Evolutionary conservation across 2,329 filamentous ascomycete species (phyloP), one percentile per base, ranked within the genome.

Genomic region (Ceratocystis colombiana): DNA sequence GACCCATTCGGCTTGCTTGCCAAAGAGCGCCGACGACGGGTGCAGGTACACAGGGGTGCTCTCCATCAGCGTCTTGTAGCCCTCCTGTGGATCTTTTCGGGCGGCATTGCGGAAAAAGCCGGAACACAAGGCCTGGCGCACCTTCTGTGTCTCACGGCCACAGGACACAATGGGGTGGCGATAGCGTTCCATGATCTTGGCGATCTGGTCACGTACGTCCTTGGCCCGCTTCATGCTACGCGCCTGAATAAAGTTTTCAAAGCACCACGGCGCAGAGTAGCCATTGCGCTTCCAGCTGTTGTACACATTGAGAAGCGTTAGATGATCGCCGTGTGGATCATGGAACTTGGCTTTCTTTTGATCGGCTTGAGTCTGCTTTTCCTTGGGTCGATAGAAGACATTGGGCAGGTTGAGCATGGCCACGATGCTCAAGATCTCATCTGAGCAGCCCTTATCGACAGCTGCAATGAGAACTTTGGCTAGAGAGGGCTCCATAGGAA

Each of bases 311-410:
- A 99, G 84, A 0, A 97, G 81, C 0, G 94, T 99, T 12, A 99
- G 80, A 72, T 99, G 94, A 73, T 99, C 94, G 64, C 94, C 94
- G 66, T 90, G 86, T 0, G 93, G 89, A 72, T 99, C 94, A 77
- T 96, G 90, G 77, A 99, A 99, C 74, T 96, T 96, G 70, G 91
- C 82, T 76, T 96, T 96, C 79, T 97, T 97, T 76, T 96, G 90
- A 73, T 99, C 94, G 2, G 95, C 94, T 75, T 96, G 90, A 61
- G 89, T 83, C 73, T 97, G 93, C 78, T 99, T 99, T 74, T 99
- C 95, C 72, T 96, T 96, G 0, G 95, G 94, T 0, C 95, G 87
- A 76, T 96, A 96, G 77, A 97, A 99, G 55, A 96, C 85, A 2
- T 84, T 89, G 66, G 88, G 85, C 8, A 94, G 86, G 48, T 88